A percentile compares a stretch with the other conserved stretches of the same genome.
These are phyloP conservation scores for Candida corydali DNA, from an alignment of 805 yeast genomes.

Conservation along the genomic window DNA sequence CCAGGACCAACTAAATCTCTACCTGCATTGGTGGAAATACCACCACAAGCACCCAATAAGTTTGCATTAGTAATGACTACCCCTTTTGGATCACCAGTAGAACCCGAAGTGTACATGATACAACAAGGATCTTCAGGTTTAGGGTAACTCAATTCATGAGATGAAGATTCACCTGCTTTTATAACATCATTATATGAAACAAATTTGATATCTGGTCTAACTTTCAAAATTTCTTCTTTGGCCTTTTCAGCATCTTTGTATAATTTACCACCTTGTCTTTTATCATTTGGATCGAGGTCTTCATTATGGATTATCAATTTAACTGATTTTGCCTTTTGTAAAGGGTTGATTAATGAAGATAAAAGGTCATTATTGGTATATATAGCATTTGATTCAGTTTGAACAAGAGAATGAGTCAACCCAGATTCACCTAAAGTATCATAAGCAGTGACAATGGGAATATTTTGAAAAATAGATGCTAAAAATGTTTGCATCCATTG, in stretches of 20 bases:
- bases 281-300: constrained; percentile 55
- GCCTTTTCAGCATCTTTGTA: constrained; percentile 58
- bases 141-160: constrained; percentile 41
- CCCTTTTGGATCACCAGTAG: constrained; percentile 84
- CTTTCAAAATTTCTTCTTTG: constrained; percentile 51
- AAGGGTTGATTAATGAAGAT: constrained; percentile 63
- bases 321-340: constrained; percentile 57
- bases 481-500: constrained; percentile 87
- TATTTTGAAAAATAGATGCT: constrained; percentile 72
- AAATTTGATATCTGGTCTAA: constrained; percentile 76
- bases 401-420: constrained; percentile 75
- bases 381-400: constrained; percentile 75
- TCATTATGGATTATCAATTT: constrained; percentile 72
- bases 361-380: constrained; percentile 82
- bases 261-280: constrained; percentile 56
- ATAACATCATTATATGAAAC: constrained; percentile 62
- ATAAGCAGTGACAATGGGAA: constrained; percentile 92
- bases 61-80: constrained; percentile 64
- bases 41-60: constrained; percentile 82
- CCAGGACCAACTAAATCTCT: constrained; percentile 43
- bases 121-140: constrained; percentile 60
- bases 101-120: constrained; percentile 86
- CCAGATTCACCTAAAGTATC: constrained; percentile 92
- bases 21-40: constrained; percentile 63
- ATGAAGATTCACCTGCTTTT: constrained; percentile 54